Conservation (phyloP, 495 filamentous ascomycete genomes). For the Talaromyces stipitatus region DNA sequence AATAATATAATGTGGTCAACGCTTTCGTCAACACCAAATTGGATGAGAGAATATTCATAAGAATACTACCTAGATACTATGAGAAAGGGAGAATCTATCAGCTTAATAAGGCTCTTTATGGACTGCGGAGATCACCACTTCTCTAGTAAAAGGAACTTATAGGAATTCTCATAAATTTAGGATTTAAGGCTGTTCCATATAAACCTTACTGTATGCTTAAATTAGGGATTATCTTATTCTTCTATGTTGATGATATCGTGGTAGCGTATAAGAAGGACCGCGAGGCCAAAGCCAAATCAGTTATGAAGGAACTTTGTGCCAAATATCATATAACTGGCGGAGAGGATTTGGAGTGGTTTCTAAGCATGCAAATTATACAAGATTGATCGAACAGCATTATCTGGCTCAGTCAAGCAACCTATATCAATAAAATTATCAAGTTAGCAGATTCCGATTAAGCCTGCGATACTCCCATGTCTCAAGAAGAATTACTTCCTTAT, state of each 20-base stretch:
- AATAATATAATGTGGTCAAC: conserved; percentile 18
- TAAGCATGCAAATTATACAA: too few species aligned
- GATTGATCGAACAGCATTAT: too few species aligned
- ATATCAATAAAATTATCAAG: too few species aligned
- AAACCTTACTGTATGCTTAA: conserved; percentile 14
- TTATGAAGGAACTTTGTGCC: conserved; percentile 6
- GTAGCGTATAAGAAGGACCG: background rate
- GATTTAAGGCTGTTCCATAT: conserved; percentile 9
- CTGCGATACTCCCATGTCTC: background rate
- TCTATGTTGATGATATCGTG: too few species aligned
- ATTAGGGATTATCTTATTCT: too few species aligned
- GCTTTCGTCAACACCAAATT: conserved; percentile 20
- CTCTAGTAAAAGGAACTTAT: conserved; percentile 17
- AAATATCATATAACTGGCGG: conserved; percentile 7
- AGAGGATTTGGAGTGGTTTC: too few species aligned
- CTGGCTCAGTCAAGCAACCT: too few species aligned
- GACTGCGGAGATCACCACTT: conserved; percentile 13
- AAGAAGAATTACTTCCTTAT: conserved; percentile 6
- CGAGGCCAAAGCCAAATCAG: conserved; percentile 6
- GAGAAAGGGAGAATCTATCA: background rate
- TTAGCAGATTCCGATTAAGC: conserved; percentile 13
- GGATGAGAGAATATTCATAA: conserved; percentile 10
- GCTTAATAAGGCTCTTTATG: conserved; percentile 15
- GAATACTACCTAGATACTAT: conserved; percentile 9
- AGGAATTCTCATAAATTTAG: conserved; percentile 11